Evolutionary conservation across 768 basidiomycete genomes (phyloP), one percentile per base, ranked within the genome.

Genomic region (Kockovaella imperatae): DNA sequence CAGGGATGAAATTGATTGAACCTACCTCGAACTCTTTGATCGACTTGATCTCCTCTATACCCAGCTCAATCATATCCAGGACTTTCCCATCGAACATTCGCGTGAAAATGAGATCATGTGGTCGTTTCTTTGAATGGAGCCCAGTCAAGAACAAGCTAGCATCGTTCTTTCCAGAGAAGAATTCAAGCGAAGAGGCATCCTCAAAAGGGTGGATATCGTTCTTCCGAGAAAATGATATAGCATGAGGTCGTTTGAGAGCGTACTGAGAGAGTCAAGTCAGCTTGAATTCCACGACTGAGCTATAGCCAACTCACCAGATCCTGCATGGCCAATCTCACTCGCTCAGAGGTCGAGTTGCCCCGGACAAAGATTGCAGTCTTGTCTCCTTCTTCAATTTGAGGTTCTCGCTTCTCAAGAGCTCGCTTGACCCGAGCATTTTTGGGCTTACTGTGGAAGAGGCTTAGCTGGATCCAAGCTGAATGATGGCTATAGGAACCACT

Each of bases 391-490:
- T 93, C 77, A 59, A 90, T 83, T 67, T 93, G 91, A 0, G 95
- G 81, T 61, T 84, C 84, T 10, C 90, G 79, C 29, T 84, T 86
- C 25, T 86, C 86, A 59, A 91, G 62, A 0, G 80, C 91, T 52
- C 95, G 79, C 73, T 97, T 99, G 13, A 86, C 85, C 29, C 93
- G 81, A 5, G 95, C 91, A 78, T 93, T 96, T 77, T 86, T 87
- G 18, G 95, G 88, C 76, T 93, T 96, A 63, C 83, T 84, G 34
- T 11, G n/a, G 28, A 26, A 15, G n/a, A 13, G 23, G 5, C 18
- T 56, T 29, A 57, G 56, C 49, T 5, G 17, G 30, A 25, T 17
- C 24, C 40, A 43, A 14, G 10, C 8, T 17, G 8, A 31, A 18
- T 5, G 15, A 17, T 10, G 14, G 8, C 28, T 40, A 14, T 23